Base-by-base conservation (phyloP, 306 rosid genomes). In the Coriaria nepalensis region DNA sequence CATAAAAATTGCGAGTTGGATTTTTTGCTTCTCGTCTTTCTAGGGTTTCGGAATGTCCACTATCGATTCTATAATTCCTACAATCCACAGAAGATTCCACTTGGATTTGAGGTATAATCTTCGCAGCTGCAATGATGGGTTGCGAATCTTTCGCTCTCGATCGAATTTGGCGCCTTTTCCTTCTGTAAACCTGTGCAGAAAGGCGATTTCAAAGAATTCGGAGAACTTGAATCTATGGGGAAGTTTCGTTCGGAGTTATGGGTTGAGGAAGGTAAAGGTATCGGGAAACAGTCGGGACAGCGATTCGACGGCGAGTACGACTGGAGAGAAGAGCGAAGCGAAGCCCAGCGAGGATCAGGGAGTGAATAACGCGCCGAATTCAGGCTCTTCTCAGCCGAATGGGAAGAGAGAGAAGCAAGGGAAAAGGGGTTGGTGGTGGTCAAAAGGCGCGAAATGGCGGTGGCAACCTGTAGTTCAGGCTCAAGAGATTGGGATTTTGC, bases 381-480 rank as follows among this genome's bases (percentile, higher is more conserved):
- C 87, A 34, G 69, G 79, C 41, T 62, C 76, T 62, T 47, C 80
- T 40, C 38, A 59, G 11, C 40, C 95, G 36, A 75, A 85, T 62
- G 49, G 83, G 63, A 70, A 81, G 65, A 71, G 53, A 51, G 94
- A 87, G 74, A 80, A 69, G 61, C 85, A 78, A 8, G 81, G 82
- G 48, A 85, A 64, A 52, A 87, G 81, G 56, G 82, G 75, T 40
- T 73, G 80, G 81, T 81, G 87, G 87, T 74, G 82, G 73, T 74
- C 86, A 2, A 78, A 75, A 48, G 73, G 82, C 4, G 82, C 81
- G 42, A 88, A 84, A 46, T 84, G 87, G 94, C 66, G 80, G 72
- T 90, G 98, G 98, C 85, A 79, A 55, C 95, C 95, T 0, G 73
- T 77, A 54, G 72, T 90, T 43, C 93, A 79, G 55, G 93, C 87